phyloP scores from a whole-genome alignment of 345 rosid species.

The Nephelium lappaceum region DNA sequence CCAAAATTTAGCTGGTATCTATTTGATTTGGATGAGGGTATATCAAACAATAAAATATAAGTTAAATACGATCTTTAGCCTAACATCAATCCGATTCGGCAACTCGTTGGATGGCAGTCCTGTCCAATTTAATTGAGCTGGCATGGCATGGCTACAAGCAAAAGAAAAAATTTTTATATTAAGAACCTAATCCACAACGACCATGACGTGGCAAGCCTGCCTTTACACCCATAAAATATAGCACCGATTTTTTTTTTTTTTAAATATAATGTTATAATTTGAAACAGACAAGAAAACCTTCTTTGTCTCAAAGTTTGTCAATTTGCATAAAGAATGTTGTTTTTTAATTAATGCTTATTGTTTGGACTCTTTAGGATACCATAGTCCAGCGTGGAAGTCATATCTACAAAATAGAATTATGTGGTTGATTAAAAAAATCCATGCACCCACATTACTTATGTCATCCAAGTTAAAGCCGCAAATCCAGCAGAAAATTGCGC shows the following conservation, averaged over 20 bases:
- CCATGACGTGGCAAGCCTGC: slow-evolving; percentile 8
- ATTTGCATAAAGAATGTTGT: slow-evolving; percentile 13
- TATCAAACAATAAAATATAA: no score
- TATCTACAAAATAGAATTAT: background rate
- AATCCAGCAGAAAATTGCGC: slow-evolving; percentile 22
- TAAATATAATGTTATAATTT: background rate
- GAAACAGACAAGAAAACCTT: background rate
- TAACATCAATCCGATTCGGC: background rate
- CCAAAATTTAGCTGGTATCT: no score
- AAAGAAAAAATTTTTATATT: background rate
- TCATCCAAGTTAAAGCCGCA: slow-evolving; percentile 16
- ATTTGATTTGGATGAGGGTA: no score
- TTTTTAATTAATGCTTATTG: background rate
- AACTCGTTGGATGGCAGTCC: background rate
- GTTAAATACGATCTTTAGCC: no score
- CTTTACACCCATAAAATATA: background rate
- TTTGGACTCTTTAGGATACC: background rate
- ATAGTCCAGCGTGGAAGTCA: background rate
- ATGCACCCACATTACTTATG: background rate
- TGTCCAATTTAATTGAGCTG: slow-evolving; percentile 10
- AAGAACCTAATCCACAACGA: background rate
- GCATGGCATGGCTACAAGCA: background rate
- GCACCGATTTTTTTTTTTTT: background rate
- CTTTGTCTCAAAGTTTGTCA: background rate
- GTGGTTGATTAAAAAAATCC: background rate